These are phyloP conservation scores for Epichloe coenophiala DNA, from an alignment of 2,329 filamentous ascomycete species.

Conservation along the genomic window DNA sequence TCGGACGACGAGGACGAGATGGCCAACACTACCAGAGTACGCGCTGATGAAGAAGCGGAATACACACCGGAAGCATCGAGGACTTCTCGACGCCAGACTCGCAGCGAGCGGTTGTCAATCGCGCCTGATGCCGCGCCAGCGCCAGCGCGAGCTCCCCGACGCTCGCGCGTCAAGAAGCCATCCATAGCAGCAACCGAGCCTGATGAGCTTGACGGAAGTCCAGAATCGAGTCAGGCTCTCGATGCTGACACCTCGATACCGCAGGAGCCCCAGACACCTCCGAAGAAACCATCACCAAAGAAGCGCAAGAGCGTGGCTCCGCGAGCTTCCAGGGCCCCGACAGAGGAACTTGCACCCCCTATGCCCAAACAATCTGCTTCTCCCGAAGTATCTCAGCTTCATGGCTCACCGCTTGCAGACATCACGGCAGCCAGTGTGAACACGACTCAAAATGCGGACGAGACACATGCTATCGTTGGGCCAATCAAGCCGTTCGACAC, in stretches of 20 bases:
- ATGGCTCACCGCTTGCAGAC: slow-evolving; percentile 52
- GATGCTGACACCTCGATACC: slow-evolving; percentile 21
- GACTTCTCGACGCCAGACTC: slow-evolving; percentile 38
- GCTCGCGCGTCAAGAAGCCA: slow-evolving; percentile 28
- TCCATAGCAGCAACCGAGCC: slow-evolving; percentile 12
- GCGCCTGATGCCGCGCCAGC: slow-evolving; percentile 31
- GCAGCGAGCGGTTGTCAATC: slow-evolving; percentile 27
- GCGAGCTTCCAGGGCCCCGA: slow-evolving; percentile 25
- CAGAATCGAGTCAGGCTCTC: slow-evolving; percentile 19
- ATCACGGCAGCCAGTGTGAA: slow-evolving; percentile 58
- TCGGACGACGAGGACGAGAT: slow-evolving; percentile 63
- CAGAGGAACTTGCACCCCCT: slow-evolving; percentile 27
- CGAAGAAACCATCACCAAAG: slow-evolving; percentile 37
- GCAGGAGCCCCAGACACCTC: slow-evolving; percentile 18
- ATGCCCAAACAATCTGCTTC: slow-evolving; percentile 41
- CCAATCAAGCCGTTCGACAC: slow-evolving; percentile 66
- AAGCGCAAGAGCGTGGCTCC: slow-evolving; percentile 53
- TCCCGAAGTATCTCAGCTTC: slow-evolving; percentile 37
- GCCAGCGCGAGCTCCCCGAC: slow-evolving; percentile 32
- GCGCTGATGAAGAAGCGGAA: slow-evolving; percentile 58
- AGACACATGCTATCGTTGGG: slow-evolving; percentile 36
- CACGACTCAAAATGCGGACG: slow-evolving; percentile 13
- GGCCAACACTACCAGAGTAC: slow-evolving; percentile 34
- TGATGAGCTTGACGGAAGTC: slow-evolving; percentile 1
- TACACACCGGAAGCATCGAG: slow-evolving; percentile 60